Percentiles rank a stretch among this genome's conserved stretches.
phyloP scores from a whole-genome alignment of 2,329 filamentous ascomycete genomes.

The Trichoderma semiorbis region DNA sequence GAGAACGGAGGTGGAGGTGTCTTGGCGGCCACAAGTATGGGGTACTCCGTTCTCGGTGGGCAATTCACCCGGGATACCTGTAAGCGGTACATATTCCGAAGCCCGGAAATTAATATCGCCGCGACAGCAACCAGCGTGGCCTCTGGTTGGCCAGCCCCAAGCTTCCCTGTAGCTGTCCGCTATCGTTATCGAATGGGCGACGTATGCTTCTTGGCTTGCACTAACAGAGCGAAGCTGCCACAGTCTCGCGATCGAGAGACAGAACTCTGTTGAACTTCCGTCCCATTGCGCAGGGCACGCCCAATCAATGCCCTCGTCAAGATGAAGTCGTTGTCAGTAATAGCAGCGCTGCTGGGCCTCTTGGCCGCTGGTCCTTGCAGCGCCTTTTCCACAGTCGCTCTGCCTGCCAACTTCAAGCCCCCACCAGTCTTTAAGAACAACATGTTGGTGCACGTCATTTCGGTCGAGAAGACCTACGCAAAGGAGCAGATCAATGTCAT shows the following conservation, averaged over 20 bases:
- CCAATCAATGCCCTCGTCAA: conserved; percentile 35
- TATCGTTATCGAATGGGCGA: conserved; percentile 32
- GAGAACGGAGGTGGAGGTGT: background rate
- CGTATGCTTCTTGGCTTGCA: conserved; percentile 35
- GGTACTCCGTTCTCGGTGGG: background rate
- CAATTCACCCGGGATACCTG: background rate
- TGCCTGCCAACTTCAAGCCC: conserved; percentile 70
- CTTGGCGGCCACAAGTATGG: background rate
- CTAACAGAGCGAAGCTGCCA: conserved; percentile 20
- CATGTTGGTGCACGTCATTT: conserved; percentile 86
- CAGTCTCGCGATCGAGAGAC: conserved; percentile 18
- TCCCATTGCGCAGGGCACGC: conserved; percentile 25
- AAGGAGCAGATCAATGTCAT: conserved; percentile 92
- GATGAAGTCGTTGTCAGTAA: conserved; percentile 46
- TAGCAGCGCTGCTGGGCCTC: conserved; percentile 58
- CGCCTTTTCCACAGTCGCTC: conserved; percentile 53
- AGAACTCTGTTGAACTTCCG: conserved; percentile 17
- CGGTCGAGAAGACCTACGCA: conserved; percentile 87
- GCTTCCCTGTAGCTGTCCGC: conserved; percentile 25
- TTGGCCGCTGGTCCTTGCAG: conserved; percentile 45
- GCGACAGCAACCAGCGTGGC: background rate
- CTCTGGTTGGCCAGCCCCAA: conserved; percentile 28
- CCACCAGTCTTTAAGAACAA: conserved; percentile 90
- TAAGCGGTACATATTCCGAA: background rate
- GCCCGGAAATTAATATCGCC: conserved; percentile 18